These are phyloP conservation scores for Bromus sterilis DNA, from an alignment of 176 grass and related monocot genomes.

Conservation along the genomic window DNA sequence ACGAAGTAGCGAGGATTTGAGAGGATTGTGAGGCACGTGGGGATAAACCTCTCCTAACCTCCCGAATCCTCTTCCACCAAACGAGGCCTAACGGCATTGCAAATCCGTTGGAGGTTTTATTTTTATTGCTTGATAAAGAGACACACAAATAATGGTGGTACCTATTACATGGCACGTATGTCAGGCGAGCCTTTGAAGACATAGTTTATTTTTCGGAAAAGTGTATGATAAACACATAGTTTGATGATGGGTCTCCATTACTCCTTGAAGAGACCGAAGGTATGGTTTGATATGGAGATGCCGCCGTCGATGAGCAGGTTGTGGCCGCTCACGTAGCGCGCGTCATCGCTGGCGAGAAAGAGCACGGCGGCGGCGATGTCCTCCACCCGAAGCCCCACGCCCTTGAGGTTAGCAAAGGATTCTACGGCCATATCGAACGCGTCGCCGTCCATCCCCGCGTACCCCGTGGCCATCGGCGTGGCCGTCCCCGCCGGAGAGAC, in stretches of 20 bases:
- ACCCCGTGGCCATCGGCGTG: constrained; percentile 28
- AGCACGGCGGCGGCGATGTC: constrained; percentile 48
- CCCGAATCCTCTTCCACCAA: too few species aligned
- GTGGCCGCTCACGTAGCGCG: constrained; percentile 37
- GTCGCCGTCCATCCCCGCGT: constrained; percentile 3
- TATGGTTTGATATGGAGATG: constrained; percentile 22
- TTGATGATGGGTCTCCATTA: neutral
- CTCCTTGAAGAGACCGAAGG: constrained; percentile 38
- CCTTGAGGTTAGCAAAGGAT: constrained; percentile 23
- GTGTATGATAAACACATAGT: too few species aligned
- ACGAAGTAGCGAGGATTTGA: too few species aligned
- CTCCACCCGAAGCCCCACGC: constrained; percentile 16
- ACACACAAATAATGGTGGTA: too few species aligned
- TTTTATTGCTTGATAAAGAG: too few species aligned
- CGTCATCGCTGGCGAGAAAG: constrained; percentile 44
- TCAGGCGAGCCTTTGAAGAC: too few species aligned
- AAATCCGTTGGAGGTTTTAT: too few species aligned
- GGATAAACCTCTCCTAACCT: too few species aligned
- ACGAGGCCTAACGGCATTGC: too few species aligned
- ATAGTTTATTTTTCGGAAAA: too few species aligned
- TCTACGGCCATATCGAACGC: constrained; percentile 29
- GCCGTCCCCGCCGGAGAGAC: constrained; percentile 13
- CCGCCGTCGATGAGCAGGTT: constrained; percentile 49
- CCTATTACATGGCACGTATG: too few species aligned
- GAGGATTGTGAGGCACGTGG: too few species aligned